These are phyloP conservation scores for Miscanthus lutarioriparius DNA, from an alignment of 176 grass and related monocot species.

Conservation along the genomic window DNA sequence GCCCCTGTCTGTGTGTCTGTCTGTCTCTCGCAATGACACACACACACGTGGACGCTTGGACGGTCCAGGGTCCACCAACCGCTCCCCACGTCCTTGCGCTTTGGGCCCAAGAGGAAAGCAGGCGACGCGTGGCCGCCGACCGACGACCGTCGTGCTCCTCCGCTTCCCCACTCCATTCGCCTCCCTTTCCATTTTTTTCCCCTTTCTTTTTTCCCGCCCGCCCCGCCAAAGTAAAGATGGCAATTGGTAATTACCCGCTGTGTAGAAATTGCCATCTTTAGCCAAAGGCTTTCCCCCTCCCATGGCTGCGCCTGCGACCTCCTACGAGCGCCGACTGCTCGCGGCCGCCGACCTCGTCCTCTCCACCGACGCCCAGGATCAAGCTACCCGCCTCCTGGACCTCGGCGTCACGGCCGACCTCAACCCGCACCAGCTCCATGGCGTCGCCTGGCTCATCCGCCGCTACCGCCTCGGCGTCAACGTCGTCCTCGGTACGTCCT, in stretches of 20 bases:
- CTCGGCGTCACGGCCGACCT: conserved; percentile 66
- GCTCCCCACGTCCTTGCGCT: too few relatives aligned
- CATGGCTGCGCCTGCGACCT: neutral
- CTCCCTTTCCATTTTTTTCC: neutral
- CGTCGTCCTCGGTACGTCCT: conserved; percentile 62
- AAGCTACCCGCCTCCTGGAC: conserved; percentile 1
- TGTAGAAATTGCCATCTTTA: too few relatives aligned
- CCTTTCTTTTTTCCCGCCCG: too few relatives aligned
- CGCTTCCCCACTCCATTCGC: neutral
- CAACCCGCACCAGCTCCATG: conserved; percentile 82
- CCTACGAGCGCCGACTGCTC: conserved; percentile 61
- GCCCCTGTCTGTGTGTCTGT: too few relatives aligned
- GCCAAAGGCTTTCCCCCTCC: too few relatives aligned
- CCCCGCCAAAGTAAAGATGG: too few relatives aligned
- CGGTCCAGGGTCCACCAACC: neutral
- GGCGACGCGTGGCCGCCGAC: neutral
- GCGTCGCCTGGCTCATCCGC: conserved; percentile 75
- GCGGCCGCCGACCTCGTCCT: conserved; percentile 62
- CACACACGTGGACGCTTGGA: neutral
- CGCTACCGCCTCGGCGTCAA: conserved; percentile 84
- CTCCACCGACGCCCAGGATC: conserved; percentile 32
- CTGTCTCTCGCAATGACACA: too few relatives aligned
- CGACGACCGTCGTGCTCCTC: neutral
- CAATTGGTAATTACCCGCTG: too few relatives aligned
- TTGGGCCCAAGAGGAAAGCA: neutral